Base-by-base conservation (phyloP, 2,329 filamentous ascomycete species). In the Simplicillium sp. region DNA sequence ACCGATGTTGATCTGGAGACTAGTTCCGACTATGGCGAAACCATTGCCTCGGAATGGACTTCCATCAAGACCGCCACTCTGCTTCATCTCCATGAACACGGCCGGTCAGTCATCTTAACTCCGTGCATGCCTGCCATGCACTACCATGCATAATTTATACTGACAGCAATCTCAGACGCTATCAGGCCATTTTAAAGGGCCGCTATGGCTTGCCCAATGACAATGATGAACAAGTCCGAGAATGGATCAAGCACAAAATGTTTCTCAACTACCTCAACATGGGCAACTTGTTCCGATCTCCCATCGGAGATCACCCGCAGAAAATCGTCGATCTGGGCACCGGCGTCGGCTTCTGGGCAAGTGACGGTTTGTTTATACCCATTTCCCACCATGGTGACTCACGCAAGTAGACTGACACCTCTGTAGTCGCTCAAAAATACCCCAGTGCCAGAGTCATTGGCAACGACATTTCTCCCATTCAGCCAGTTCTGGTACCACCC, bases 281-380 rank as follows among this genome's bases (percentile, higher is more conserved):
- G 11, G 67, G 64, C 29, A 57, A 59, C 18, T 53, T 69, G 11
- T 65, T 61, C 41, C 42, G 67, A 1, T 60, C 70, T 2, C 70
- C 70, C 6, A 61, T 74, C 14, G 63, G 61, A 15, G 50, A 60
- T 17, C 53, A 57, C 16, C 67, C 67, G 3, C 68, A 72, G 37
- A 71, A 66, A 46, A 70, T 74, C 43, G 54, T 73, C 29, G 68
- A 73, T 44, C 50, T 73, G 13, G 70, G 70, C 18, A 72, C 68
- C 4, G 70, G 70, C 6, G 67, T 66, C 28, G 68, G 68, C 20
- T 62, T 75, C 34, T 80, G 76, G 76, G 74, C 75, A 3, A 67
- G 76, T 40, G 68, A 71, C 48, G 57, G 68, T 71, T 49, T 31
- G 60, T 56, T 14, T 14, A 16, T 34, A 32, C 18, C 41, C 39